Conservation (phyloP, 306 rosid species). For the Arachis stenosperma region DNA sequence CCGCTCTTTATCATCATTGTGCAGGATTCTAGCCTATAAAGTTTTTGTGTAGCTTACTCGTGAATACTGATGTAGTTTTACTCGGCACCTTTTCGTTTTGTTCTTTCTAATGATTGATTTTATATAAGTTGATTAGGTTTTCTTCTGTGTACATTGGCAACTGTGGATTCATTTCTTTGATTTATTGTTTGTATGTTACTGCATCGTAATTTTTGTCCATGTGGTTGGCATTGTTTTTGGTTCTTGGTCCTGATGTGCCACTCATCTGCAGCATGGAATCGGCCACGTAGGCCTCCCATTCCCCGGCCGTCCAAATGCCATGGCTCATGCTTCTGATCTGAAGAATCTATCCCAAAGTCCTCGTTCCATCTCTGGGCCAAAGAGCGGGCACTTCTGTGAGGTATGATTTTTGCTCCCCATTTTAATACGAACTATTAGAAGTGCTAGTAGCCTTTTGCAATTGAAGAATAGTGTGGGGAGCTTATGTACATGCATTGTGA, state of each 20-base stretch:
- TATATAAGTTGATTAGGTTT: slow-evolving; percentile 31
- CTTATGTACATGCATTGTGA: slow-evolving; percentile 6
- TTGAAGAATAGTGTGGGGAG: slow-evolving; percentile 26
- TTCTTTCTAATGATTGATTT: slow-evolving; percentile 26
- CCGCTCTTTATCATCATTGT: slow-evolving; percentile 30
- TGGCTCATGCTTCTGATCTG: slow-evolving; percentile 52
- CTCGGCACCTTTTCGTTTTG: neutral
- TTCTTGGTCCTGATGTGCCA: slow-evolving; percentile 3
- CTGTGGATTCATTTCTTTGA: slow-evolving; percentile 10
- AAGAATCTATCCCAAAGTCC: slow-evolving; percentile 71
- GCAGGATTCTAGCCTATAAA: slow-evolving; percentile 5
- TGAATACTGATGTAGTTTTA: slow-evolving; percentile 5
- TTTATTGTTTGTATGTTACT: slow-evolving; percentile 12
- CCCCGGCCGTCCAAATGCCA: slow-evolving; percentile 47
- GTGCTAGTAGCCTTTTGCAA: slow-evolving; percentile 8
- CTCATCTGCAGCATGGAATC: slow-evolving; percentile 62
- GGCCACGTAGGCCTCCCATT: slow-evolving; percentile 57
- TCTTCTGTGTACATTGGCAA: slow-evolving; percentile 11
- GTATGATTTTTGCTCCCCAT: slow-evolving; percentile 50
- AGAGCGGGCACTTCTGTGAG: slow-evolving; percentile 69
- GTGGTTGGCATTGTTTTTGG: slow-evolving; percentile 6
- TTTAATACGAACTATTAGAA: slow-evolving; percentile 30
- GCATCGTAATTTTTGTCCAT: neutral
- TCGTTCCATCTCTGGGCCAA: slow-evolving; percentile 52
- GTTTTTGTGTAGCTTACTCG: neutral